Conservation (phyloP, 1,139 yeast species). For the Taiozyma sp. region DNA sequence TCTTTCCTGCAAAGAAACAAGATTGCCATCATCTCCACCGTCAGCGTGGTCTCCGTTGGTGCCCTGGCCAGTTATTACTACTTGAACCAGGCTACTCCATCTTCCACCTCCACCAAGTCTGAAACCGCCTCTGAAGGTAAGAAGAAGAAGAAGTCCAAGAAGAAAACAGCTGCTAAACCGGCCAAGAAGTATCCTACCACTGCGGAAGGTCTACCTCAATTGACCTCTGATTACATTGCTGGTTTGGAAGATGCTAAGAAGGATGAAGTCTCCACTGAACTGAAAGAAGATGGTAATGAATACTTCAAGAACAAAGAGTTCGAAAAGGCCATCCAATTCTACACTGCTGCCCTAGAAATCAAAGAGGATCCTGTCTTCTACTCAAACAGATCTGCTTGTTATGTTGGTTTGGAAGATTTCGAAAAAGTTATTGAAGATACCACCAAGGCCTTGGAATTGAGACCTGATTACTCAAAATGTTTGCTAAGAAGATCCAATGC, state of each 20-base stretch:
- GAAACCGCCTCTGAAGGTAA: not conserved
- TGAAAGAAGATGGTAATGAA: slow-evolving; percentile 88
- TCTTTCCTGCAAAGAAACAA: slow-evolving; percentile 46
- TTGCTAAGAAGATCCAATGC: slow-evolving; percentile 79
- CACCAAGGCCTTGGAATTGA: slow-evolving; percentile 75
- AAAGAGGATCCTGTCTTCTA: slow-evolving; percentile 83
- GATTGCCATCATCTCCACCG: slow-evolving; percentile 55
- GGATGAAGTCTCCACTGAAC: slow-evolving; percentile 66
- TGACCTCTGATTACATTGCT: slow-evolving; percentile 38
- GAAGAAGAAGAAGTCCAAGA: slow-evolving; percentile 29
- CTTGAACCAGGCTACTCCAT: slow-evolving; percentile 19
- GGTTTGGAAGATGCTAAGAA: slow-evolving; percentile 48
- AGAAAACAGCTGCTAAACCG: slow-evolving; percentile 27
- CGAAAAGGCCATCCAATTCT: slow-evolving; percentile 69
- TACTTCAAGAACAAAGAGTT: slow-evolving; percentile 69
- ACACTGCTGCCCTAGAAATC: slow-evolving; percentile 71
- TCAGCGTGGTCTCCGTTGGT: slow-evolving; percentile 58
- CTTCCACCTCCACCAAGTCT: not conserved
- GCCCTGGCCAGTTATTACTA: slow-evolving; percentile 52
- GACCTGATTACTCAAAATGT: slow-evolving; percentile 91
- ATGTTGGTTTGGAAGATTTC: slow-evolving; percentile 72
- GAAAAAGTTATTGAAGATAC: slow-evolving; percentile 87
- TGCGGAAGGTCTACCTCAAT: slow-evolving; percentile 37
- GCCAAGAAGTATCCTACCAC: slow-evolving; percentile 10
- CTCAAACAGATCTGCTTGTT: slow-evolving; percentile 95